A percentile compares a stretch with the other conserved stretches of the same genome.
phyloP scores from a whole-genome alignment of 148 eudicot species.

The Agrostemma githago region DNA sequence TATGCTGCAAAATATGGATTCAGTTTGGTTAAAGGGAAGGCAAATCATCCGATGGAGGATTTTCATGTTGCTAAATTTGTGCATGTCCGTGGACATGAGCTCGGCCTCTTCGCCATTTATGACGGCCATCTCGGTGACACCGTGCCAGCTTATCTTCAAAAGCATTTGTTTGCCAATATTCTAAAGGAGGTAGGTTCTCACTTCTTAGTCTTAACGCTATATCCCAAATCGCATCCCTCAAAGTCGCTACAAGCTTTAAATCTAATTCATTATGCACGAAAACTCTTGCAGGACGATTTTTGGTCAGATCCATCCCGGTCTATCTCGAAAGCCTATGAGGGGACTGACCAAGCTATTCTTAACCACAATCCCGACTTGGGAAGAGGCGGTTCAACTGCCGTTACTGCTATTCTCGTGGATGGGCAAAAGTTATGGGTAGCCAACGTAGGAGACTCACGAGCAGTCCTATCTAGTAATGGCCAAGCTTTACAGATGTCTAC shows the following conservation, averaged over 20 bases:
- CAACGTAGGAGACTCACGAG: conserved; percentile 85
- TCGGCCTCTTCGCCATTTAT: conserved; percentile 79
- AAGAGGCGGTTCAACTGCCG: conserved; percentile 88
- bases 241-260: background rate
- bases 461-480: conserved; percentile 64
- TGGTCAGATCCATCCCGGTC: conserved; percentile 60
- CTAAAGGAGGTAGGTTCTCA: conserved; percentile 52
- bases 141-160: conserved; percentile 75
- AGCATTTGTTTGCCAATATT: conserved; percentile 67
- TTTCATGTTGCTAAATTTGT: conserved; percentile 74
- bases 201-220: background rate
- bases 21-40: conserved; percentile 61
- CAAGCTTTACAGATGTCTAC: conserved; percentile 55
- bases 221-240: background rate
- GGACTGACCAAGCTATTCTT: conserved; percentile 71
- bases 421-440: conserved; percentile 63
- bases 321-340: conserved; percentile 66
- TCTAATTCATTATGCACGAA: background rate
- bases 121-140: conserved; percentile 79
- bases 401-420: conserved; percentile 69
- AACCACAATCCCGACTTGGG: conserved; percentile 68
- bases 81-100: conserved; percentile 44
- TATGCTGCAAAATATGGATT: conserved; percentile 54
- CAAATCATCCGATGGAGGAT: conserved; percentile 84
- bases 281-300: conserved; percentile 52